These are phyloP conservation scores for Jatropha podagrica DNA, from an alignment of 441 rosid species.

Conservation along the genomic window DNA sequence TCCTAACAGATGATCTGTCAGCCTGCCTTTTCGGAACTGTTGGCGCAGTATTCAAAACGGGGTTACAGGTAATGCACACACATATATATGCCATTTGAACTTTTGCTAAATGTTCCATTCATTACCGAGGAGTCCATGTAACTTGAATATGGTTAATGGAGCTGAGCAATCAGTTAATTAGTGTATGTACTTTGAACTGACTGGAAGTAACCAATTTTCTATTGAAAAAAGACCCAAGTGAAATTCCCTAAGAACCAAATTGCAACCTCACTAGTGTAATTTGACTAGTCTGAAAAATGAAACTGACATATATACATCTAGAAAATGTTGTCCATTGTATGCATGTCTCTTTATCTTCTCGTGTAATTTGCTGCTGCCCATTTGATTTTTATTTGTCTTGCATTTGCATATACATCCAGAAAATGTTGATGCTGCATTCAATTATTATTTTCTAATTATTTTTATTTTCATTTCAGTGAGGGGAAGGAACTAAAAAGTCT, in stretches of 20 bases:
- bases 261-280: background rate
- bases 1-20: conserved; percentile 61
- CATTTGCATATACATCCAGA: background rate
- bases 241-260: background rate
- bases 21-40: conserved; percentile 77
- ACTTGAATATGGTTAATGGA: background rate
- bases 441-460: background rate
- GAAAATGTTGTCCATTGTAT: no score
- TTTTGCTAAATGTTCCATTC: conserved; percentile 3
- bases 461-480: conserved; percentile 50
- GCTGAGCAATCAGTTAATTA: background rate
- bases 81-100: conserved; percentile 18
- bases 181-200: background rate
- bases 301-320: background rate
- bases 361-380: background rate
- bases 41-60: conserved; percentile 60
- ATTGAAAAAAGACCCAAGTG: background rate
- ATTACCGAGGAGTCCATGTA: conserved; percentile 2
- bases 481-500: conserved; percentile 63
- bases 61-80: conserved; percentile 65
- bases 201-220: background rate
- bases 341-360: no score
- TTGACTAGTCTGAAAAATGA: background rate
- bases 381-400: background rate
- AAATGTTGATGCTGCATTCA: background rate